phyloP scores from a whole-genome alignment of 148 eudicot genomes.

The Simmondsia chinensis region DNA sequence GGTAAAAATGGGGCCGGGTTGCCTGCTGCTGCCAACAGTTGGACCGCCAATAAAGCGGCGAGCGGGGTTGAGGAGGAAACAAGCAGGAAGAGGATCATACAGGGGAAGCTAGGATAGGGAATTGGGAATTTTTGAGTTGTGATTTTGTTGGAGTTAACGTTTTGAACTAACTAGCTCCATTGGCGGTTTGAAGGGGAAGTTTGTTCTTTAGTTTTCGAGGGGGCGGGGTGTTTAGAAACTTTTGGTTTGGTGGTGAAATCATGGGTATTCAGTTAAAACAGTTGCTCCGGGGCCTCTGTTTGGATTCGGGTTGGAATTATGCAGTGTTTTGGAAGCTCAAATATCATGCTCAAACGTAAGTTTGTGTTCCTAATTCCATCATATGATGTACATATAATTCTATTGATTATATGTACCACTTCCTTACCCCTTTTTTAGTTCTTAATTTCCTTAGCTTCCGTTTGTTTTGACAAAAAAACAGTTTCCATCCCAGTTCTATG shows the following conservation, averaged over 20 bases:
- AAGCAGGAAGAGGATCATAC: conserved; percentile 98
- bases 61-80: conserved; percentile 89
- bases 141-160: conserved; percentile 25
- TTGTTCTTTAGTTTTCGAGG: no score
- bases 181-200: no score
- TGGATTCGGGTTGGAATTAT: conserved; percentile 59
- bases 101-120: conserved; percentile 76
- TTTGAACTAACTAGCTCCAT: conserved; percentile 23
- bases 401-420: no score
- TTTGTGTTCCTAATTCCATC: no score
- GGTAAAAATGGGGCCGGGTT: conserved; percentile 53
- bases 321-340: conserved; percentile 87
- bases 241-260: conserved; percentile 22
- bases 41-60: conserved; percentile 88
- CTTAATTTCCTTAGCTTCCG: conserved; percentile 5
- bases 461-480: no score
- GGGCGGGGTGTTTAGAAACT: no score
- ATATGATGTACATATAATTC: no score
- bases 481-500: no score
- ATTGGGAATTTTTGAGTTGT: conserved; percentile 20
- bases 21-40: conserved; percentile 51
- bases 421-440: background rate
- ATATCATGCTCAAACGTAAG: conserved; percentile 72
- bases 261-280: conserved; percentile 69
- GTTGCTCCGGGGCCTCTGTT: conserved; percentile 63